Evolutionary conservation across 2,329 filamentous ascomycete species (phyloP), one percentile per base, ranked within the genome.

Genomic region (Plectosphaerella sp.): DNA sequence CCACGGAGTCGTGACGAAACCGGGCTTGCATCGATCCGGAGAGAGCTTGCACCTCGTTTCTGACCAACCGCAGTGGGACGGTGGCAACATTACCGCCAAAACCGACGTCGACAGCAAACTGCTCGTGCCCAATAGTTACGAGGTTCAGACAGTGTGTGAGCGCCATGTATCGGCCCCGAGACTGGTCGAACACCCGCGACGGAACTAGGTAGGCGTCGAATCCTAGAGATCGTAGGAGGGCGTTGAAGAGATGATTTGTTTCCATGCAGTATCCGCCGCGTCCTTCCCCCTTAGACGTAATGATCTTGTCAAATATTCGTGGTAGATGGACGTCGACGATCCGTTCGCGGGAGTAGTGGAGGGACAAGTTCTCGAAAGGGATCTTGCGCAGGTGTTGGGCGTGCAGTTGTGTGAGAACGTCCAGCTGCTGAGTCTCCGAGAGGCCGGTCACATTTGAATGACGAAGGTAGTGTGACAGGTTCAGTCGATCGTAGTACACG

Each of bases 241-340:
- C 66, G 48, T 72, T 71, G 55, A 83, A 79, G 36, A 75, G 58
- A 18, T 63, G 58, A 57, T 75, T 72, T 18, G 68, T 62, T 58
- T 81, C 77, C 67, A 82, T 76, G 64, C 78, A 82, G 58, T 82
- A 82, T 0, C 79, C 79, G 22, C 79, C 79, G 4, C 74, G 64
- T 14, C 71, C 64, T 4, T 66, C 61, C 12, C 71, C 64, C 4
- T 66, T 61, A 20, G 57, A 64, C 4, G 62, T 64, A 10, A 82
- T 68, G 22, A 80, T 61, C 54, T 78, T 80, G 36, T 65, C 56
- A 57, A 72, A 79, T 3, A 77, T 65, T 35, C 63, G 60, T 9
- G 70, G 62, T 1, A 72, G 68, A 12, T 72, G 63, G 24, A 79
- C 67, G 7, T 64, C 58, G 15, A 74, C 59, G 7, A 57, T 49